A percentile compares a stretch with the other conserved stretches of the same genome.
These are phyloP conservation scores for Murraya paniculata DNA, from an alignment of 345 rosid genomes.

Conservation along the genomic window DNA sequence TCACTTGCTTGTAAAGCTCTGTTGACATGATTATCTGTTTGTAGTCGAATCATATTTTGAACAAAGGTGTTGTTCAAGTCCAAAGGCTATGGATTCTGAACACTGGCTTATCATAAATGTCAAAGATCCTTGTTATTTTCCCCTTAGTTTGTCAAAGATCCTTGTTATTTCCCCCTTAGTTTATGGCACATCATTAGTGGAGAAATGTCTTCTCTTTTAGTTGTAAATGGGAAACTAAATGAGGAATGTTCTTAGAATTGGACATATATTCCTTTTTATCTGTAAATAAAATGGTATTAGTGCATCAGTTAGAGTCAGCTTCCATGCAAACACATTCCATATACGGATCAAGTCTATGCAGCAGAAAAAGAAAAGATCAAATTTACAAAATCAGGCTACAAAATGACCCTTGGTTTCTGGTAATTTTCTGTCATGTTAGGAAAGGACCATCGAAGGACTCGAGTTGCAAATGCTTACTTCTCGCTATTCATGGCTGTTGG, in stretches of 20 bases:
- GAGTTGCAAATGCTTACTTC: constrained; percentile 96
- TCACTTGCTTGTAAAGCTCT: too few species aligned
- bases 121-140: not conserved
- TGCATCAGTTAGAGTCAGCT: not conserved
- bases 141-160: not conserved
- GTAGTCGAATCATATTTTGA: too few species aligned
- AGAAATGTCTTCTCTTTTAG: not conserved
- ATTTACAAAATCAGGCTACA: not conserved
- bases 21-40: too few species aligned
- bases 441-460: constrained; percentile 80
- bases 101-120: too few species aligned
- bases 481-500: constrained; percentile 94
- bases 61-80: too few species aligned
- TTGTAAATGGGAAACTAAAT: not conserved
- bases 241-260: not conserved
- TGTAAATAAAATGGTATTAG: not conserved
- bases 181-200: not conserved
- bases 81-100: too few species aligned
- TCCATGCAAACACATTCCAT: not conserved
- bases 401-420: constrained; percentile 17
- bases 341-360: not conserved
- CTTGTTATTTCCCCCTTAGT: not conserved
- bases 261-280: not conserved
- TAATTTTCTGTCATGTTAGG: constrained; percentile 45
- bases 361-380: constrained; percentile 1